Base-by-base conservation (phyloP, 495 filamentous ascomycete species). In the Ramalina peruviana region DNA sequence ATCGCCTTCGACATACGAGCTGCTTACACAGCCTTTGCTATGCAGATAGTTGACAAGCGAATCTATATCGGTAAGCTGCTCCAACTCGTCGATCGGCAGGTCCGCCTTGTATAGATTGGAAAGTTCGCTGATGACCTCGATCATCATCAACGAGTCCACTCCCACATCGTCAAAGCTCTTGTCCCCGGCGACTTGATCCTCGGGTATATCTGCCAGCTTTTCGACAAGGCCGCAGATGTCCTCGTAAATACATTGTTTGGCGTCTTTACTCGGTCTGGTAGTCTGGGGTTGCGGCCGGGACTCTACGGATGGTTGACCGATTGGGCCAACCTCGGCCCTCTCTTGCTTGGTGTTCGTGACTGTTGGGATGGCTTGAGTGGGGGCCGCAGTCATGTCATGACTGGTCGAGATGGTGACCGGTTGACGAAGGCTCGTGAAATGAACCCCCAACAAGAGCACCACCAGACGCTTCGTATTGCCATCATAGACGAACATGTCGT, bases 121-220 rank as follows among this genome's bases (percentile, higher is more conserved):
- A 3, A 51, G 41, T 23, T 51, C 49, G 33, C 33, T 46, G 1
- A 51, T 46, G 33, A 51, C 49, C 19, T 51, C 49, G 27, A 51
- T 51, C 49, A 46, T 51, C 49, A 51, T 51, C 41, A 51, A 30
- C 16, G 49, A 51, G 37, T 51, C 49, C 19, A 51, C 41, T 16
- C 41, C 49, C 12, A 51, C 9, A 38, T 51, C 33, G 12, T 51
- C 49, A 10, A 51, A 46, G 37, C 40, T 19, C 30, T 40, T 36
- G 3, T 51, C 30, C 25, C 49, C 49, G 12, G 49, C 19, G 12
- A 51, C 40, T 36, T 45, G 49, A 27, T 51, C 49, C 39, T 23
- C 33, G 41, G 49, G 40, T 3, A 51, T 41, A 7, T 51, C 49
- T 13, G 41, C 41, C 19, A 51, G 16, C 19, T 46, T 51, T 23